Base-by-base conservation (phyloP, 1,139 yeast species). In the Debaryomyces nepalensis region DNA sequence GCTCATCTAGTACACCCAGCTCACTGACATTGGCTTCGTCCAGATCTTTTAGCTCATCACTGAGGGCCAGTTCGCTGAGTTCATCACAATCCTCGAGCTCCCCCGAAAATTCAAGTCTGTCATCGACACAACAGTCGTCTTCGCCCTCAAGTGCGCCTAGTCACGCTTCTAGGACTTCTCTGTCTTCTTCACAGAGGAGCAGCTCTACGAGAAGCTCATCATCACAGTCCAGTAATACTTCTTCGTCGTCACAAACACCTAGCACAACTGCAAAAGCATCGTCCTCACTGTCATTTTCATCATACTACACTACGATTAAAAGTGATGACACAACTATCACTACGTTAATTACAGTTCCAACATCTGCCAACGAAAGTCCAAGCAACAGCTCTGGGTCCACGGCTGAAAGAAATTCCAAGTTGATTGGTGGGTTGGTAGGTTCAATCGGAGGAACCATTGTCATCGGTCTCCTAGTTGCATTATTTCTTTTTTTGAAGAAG, bases 401-500 rank as follows among this genome's bases (percentile, higher is more conserved):
- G 2, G 51, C 62, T 1, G 52, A 55, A 33, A 57, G 54, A 21
- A 72, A 68, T 49, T 61, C 71, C 29, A 71, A 66, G 50, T 58
- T 73, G 42, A 72, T 73, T 36, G 79, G 79, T 5, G 78, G 79
- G 0, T 54, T 73, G 16, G 78, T 73, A 6, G 79, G 79, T 1
- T 72, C 77, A 4, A 69, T 73, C 27, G 79, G 78, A 10, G 79
- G 79, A 3, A 62, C 73, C 14, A 66, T 73, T 30, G 63, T 70
- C 7, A 66, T 73, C 40, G 76, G 74, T 1, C 61, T 60, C 4
- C 50, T 70, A 11, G 75, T 70, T 19, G 62, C 69, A 11, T 48
- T 71, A 14, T 68, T 72, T 49, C 52, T 73, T 26, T 64, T 67
- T 45, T 54, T 72, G 47, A 70, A 62, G 45, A 65, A 59, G 42